A percentile compares a stretch with the other conserved stretches of the same genome.
Conservation (phyloP, 2,329 filamentous ascomycete genomes). For the Coniochaeta hoffmannii region DNA sequence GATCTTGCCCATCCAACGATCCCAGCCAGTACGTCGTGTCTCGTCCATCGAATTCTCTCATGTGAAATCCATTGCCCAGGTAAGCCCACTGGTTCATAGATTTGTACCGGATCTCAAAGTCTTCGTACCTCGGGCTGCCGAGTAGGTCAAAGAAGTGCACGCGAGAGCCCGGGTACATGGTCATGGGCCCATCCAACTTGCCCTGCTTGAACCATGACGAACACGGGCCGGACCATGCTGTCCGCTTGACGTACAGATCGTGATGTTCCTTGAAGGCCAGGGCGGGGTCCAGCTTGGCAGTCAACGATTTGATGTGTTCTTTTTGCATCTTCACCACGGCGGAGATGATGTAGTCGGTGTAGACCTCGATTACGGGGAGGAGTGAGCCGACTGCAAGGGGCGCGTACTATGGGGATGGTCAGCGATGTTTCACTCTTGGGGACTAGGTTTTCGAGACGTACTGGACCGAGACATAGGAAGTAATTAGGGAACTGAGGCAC, state of each 20-base stretch:
- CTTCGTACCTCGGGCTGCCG: neutral
- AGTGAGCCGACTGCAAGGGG: neutral
- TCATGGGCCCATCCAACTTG: neutral
- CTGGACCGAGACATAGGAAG: neutral
- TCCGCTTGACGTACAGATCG: neutral
- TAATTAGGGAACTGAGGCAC: neutral
- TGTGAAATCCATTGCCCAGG: slow-evolving; percentile 2
- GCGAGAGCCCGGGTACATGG: neutral
- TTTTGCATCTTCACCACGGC: neutral
- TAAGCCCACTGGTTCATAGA: neutral
- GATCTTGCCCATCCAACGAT: slow-evolving; percentile 1
- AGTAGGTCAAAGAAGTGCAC: neutral
- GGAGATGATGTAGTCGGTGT: neutral
- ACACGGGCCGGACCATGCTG: neutral
- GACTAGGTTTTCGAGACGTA: neutral
- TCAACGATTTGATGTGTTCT: neutral
- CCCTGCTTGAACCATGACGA: neutral
- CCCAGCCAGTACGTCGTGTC: slow-evolving; percentile 3
- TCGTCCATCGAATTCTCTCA: neutral
- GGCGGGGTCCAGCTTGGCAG: neutral
- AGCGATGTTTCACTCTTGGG: neutral
- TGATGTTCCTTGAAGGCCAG: neutral
- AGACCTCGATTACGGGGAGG: neutral
- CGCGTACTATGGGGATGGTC: neutral
- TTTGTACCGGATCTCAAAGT: neutral